Base-by-base conservation (phyloP, 441 rosid species). In the Croton setiger region DNA sequence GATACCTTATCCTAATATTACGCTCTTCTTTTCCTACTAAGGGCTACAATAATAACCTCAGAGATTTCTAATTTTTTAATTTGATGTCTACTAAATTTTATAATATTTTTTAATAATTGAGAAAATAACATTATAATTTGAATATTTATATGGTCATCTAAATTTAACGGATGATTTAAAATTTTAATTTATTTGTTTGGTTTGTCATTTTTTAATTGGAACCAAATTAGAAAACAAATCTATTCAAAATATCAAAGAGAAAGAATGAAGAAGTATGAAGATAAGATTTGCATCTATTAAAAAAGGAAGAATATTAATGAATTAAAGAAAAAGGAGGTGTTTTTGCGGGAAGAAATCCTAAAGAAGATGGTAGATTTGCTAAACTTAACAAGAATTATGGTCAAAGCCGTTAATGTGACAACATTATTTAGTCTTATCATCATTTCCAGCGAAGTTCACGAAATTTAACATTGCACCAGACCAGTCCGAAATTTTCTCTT, bases 1-100 rank as follows among this genome's bases (percentile, higher is more conserved):
- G 76, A 75, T 75, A 59, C 37, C n/a, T 49, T 66, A 37, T 73
- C 81, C 73, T 77, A 72, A 2, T 23, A 53, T 3, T 53, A 23
- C 13, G 27, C 35, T 36, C 59, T 27, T 27, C 36, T 54, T 10
- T n/a, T n/a, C n/a, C n/a, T n/a, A n/a, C n/a, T n/a, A n/a, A n/a
- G n/a, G n/a, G n/a, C n/a, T n/a, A n/a, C n/a, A n/a, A n/a, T n/a
- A n/a, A n/a, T n/a, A n/a, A n/a, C n/a, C n/a, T n/a, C n/a, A n/a
- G n/a, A n/a, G n/a, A n/a, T n/a, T n/a, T n/a, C n/a, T n/a, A n/a
- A n/a, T n/a, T n/a, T n/a, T n/a, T n/a, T n/a, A n/a, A n/a, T n/a
- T n/a, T n/a, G n/a, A n/a, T n/a, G n/a, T n/a, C n/a, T n/a, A n/a
- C n/a, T n/a, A n/a, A n/a, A n/a, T n/a, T n/a, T n/a, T n/a, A n/a